Conservation (phyloP, 1,139 yeast species). For the Diutina rugosa region DNA sequence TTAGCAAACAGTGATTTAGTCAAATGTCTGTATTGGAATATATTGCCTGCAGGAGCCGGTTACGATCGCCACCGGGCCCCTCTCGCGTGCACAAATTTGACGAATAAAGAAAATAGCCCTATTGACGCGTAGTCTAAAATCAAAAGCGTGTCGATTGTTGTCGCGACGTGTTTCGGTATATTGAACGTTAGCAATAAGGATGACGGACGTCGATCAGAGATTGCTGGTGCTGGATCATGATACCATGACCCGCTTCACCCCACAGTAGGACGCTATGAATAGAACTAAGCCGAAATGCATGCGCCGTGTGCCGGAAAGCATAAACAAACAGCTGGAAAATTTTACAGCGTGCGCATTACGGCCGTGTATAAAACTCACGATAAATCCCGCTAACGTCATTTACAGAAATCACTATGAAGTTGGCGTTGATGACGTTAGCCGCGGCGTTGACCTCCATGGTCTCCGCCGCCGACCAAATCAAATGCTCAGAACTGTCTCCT, state of each 20-base stretch:
- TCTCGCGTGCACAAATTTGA: neutral
- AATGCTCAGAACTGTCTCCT: constrained; percentile 33
- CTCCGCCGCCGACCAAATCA: constrained; percentile 6
- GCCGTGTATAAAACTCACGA: neutral
- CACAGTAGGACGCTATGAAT: neutral
- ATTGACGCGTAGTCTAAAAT: neutral
- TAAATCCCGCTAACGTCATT: neutral
- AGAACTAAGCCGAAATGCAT: neutral
- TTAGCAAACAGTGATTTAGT: constrained; percentile 8
- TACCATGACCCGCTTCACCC: neutral
- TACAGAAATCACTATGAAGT: neutral
- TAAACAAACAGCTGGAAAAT: neutral
- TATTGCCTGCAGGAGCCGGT: neutral
- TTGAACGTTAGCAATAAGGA: no score
- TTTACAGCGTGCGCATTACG: neutral
- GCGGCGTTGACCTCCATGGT: neutral
- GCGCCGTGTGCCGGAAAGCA: neutral
- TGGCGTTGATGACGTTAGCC: neutral
- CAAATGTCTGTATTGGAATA: neutral
- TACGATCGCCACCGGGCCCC: neutral
- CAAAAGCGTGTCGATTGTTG: neutral
- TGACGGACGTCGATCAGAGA: no score
- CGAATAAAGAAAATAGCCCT: neutral
- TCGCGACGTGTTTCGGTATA: no score
- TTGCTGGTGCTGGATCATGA: no score